Evolutionary conservation across 371 early-diverging fungal genomes (phyloP).

Genomic region (Lichtheimia hyalospora): DNA sequence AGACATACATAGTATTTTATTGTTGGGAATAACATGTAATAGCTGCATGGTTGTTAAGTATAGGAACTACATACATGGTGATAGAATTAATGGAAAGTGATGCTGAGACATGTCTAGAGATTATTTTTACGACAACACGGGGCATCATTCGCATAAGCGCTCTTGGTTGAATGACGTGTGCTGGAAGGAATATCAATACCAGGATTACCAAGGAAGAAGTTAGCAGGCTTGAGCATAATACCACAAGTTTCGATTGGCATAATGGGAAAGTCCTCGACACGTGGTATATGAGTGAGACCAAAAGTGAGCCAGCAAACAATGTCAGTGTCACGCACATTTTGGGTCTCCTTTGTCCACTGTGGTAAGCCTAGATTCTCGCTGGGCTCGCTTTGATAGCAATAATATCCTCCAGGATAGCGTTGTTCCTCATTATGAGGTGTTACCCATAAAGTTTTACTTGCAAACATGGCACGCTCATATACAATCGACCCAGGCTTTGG

Average conservation of each 20-base stretch:
- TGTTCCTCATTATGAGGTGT: constrained; percentile 42
- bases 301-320: constrained; percentile 49
- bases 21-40: too few relatives aligned
- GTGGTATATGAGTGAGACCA: constrained; percentile 45
- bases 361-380: constrained; percentile 26
- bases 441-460: constrained; percentile 48
- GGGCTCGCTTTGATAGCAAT: constrained; percentile 37
- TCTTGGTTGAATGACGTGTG: constrained; percentile 3
- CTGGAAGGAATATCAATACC: constrained; percentile 11
- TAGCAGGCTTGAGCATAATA: constrained; percentile 36
- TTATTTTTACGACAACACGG: constrained; percentile 2
- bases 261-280: constrained; percentile 51
- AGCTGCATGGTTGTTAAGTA: too few relatives aligned
- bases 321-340: constrained; percentile 34
- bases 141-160: constrained; percentile 5
- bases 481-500: constrained; percentile 43
- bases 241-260: constrained; percentile 54
- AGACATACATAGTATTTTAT: too few relatives aligned
- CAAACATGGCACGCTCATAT: constrained; percentile 42
- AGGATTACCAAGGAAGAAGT: constrained; percentile 11
- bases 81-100: too few relatives aligned
- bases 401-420: constrained; percentile 43
- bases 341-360: constrained; percentile 28
- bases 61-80: too few relatives aligned
- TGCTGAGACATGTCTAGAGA: background rate